Percentiles rank a stretch among this genome's conserved stretches.
Conservation (phyloP, 2,329 filamentous ascomycete species). For the Penicillium sp. region DNA sequence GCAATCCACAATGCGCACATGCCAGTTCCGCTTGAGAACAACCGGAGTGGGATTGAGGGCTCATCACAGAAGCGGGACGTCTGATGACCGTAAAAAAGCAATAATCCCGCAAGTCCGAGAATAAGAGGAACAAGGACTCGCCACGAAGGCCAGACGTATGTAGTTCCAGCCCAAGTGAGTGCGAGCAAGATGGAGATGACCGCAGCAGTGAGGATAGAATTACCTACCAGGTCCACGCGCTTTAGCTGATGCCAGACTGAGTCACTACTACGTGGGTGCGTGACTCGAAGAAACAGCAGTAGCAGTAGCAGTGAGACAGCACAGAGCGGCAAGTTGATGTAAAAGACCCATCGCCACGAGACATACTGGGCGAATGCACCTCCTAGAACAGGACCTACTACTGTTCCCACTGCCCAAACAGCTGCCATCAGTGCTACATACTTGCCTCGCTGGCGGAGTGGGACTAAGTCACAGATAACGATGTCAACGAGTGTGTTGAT, state of each 20-base stretch:
- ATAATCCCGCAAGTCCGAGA: conserved; percentile 27
- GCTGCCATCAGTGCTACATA: conserved; percentile 7
- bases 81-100: conserved; percentile 27
- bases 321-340: background rate
- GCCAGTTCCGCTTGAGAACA: conserved; percentile 3
- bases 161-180: conserved; percentile 32
- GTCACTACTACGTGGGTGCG: background rate
- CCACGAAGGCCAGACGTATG: conserved; percentile 33
- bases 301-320: background rate
- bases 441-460: conserved; percentile 11
- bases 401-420: conserved; percentile 5
- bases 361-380: background rate
- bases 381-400: background rate
- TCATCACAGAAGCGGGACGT: background rate
- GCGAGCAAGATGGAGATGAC: conserved; percentile 32
- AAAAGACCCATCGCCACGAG: conserved; percentile 1
- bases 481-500: conserved; percentile 4
- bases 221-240: conserved; percentile 33
- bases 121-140: conserved; percentile 30
- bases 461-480: conserved; percentile 7
- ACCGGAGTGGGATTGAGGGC: background rate
- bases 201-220: conserved; percentile 28
- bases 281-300: background rate
- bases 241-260: background rate
- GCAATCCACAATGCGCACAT: conserved; percentile 4